A percentile compares a stretch with the other conserved stretches of the same genome.
Conservation (phyloP, 306 rosid species). For the Glycine soja region DNA sequence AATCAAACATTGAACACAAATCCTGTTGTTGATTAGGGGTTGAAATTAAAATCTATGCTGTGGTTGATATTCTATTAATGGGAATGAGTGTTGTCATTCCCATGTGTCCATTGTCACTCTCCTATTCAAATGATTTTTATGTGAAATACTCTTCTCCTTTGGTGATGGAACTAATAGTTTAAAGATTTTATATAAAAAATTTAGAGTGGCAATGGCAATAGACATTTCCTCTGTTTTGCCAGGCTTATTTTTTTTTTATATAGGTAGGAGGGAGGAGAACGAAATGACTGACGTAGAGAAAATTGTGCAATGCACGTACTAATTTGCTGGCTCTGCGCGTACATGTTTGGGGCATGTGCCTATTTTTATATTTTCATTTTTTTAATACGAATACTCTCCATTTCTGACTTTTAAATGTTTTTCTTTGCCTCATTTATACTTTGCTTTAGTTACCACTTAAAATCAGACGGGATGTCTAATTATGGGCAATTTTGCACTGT, state of each 20-base stretch:
- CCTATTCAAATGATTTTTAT: neutral
- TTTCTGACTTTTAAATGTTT: neutral
- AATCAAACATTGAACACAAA: neutral
- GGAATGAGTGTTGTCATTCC: neutral
- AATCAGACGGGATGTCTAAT: neutral
- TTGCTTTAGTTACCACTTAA: neutral
- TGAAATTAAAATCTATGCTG: neutral
- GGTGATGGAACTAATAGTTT: neutral
- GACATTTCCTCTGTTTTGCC: neutral
- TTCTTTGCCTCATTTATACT: conserved; percentile 7
- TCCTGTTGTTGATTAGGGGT: neutral
- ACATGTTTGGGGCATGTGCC: conserved; percentile 14
- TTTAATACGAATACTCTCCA: neutral
- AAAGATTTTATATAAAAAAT: neutral
- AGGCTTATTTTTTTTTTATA: no score
- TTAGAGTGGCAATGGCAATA: neutral
- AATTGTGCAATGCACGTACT: conserved; percentile 17
- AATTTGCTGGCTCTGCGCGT: neutral
- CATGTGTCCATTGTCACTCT: neutral
- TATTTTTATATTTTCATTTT: neutral
- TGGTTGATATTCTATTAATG: conserved; percentile 19
- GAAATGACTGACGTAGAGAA: neutral
- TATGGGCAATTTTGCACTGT: neutral
- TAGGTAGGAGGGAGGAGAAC: no score
- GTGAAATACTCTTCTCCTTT: neutral